Percentiles rank a stretch among this genome's conserved stretches.
These are phyloP conservation scores for Sesbania bispinosa DNA, from an alignment of 306 rosid genomes.

Conservation along the genomic window DNA sequence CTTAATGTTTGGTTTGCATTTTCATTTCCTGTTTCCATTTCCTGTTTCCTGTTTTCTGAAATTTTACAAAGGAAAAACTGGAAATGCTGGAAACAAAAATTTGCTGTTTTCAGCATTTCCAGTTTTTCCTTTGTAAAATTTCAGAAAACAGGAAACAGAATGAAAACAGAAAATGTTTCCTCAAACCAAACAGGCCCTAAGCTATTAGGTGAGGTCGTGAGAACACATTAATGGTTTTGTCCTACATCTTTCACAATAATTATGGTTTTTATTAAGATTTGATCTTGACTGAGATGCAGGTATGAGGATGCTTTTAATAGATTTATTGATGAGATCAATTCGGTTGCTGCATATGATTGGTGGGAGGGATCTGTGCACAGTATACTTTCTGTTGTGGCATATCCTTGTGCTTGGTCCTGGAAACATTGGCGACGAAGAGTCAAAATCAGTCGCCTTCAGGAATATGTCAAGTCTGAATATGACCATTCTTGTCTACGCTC, in stretches of 20 bases:
- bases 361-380: conserved; percentile 99
- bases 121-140: too few relatives aligned
- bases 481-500: conserved; percentile 97
- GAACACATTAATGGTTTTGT: background rate
- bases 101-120: too few relatives aligned
- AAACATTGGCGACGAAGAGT: conserved; percentile 90
- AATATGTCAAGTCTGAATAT: conserved; percentile 89
- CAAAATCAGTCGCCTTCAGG: conserved; percentile 90
- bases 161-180: too few relatives aligned
- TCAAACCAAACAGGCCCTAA: too few relatives aligned
- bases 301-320: conserved; percentile 97
- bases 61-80: too few relatives aligned
- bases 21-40: too few relatives aligned
- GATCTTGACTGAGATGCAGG: conserved; percentile 45
- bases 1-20: too few relatives aligned
- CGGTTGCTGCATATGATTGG: conserved; percentile 97
- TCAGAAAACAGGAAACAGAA: too few relatives aligned
- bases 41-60: too few relatives aligned
- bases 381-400: conserved; percentile 88
- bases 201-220: background rate
- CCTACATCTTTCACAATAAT: background rate
- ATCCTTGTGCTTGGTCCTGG: conserved; percentile 99
- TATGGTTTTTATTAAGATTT: conserved; percentile 21
- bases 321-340: conserved; percentile 90
- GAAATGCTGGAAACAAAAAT: too few relatives aligned